These are phyloP conservation scores for Thielaviopsis populi DNA, from an alignment of 2,329 filamentous ascomycete genomes.

Conservation along the genomic window DNA sequence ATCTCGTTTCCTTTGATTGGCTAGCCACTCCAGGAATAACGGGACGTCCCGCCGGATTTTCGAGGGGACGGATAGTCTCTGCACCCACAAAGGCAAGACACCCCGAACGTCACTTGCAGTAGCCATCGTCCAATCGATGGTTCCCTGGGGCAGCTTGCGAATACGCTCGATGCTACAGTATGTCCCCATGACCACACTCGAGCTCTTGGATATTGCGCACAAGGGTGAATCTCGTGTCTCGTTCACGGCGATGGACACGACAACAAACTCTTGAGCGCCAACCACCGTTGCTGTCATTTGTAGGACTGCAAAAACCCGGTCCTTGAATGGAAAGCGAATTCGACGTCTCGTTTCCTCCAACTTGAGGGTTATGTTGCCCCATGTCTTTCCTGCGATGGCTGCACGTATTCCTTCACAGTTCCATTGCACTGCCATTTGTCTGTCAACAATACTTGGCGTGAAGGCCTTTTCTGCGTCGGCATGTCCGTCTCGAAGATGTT, in stretches of 20 bases:
- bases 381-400: constrained; percentile 27
- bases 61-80: constrained; percentile 47
- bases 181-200: constrained; percentile 37
- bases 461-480: constrained; percentile 29
- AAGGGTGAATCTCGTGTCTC: constrained; percentile 32
- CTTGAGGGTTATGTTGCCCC: constrained; percentile 33
- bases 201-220: constrained; percentile 46
- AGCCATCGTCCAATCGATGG: constrained; percentile 63
- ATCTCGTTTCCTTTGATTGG: constrained; percentile 23
- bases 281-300: constrained; percentile 34
- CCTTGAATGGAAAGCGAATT: constrained; percentile 43
- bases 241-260: constrained; percentile 41
- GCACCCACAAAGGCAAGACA: constrained; percentile 47
- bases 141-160: constrained; percentile 28
- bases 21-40: constrained; percentile 50
- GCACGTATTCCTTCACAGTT: constrained; percentile 30
- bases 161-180: constrained; percentile 54
- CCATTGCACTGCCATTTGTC: constrained; percentile 26
- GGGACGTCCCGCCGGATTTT: constrained; percentile 57
- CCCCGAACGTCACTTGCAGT: constrained; percentile 59
- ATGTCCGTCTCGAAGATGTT: constrained; percentile 38
- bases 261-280: constrained; percentile 35
- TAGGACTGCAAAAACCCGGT: constrained; percentile 52
- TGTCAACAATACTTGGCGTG: constrained; percentile 27
- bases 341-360: constrained; percentile 53